phyloP scores from a whole-genome alignment of 2,329 filamentous ascomycete species.

The Nakataea oryzae region DNA sequence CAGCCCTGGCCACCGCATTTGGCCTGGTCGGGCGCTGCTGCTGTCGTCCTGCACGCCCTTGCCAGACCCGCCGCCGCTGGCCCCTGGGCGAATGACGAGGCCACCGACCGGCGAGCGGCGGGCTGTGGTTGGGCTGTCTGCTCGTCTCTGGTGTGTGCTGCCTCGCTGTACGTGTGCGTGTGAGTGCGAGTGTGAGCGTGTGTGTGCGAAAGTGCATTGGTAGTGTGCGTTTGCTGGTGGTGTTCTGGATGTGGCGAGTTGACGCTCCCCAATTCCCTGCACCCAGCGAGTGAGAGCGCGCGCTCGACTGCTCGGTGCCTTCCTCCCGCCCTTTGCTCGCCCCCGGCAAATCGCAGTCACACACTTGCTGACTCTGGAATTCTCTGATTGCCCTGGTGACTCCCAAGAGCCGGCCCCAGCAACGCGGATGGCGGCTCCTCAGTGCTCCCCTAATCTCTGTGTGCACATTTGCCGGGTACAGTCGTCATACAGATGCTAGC shows the following conservation, averaged over 20 bases:
- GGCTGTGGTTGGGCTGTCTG: neutral
- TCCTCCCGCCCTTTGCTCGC: neutral
- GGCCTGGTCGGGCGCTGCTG: no score
- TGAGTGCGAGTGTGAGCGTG: neutral
- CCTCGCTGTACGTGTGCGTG: neutral
- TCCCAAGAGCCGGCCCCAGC: neutral
- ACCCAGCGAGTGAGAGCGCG: no score
- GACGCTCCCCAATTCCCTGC: neutral
- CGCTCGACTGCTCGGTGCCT: neutral
- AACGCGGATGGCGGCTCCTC: neutral
- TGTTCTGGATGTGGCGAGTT: neutral
- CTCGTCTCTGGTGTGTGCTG: neutral
- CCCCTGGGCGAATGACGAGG: neutral
- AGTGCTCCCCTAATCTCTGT: neutral
- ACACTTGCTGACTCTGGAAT: neutral
- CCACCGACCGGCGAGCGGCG: neutral
- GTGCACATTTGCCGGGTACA: neutral
- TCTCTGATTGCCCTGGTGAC: conserved; percentile 1
- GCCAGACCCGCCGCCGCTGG: neutral
- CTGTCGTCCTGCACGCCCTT: neutral
- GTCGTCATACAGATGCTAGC: neutral
- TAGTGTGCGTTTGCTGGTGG: neutral
- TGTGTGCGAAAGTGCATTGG: neutral
- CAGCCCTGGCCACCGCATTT: neutral
- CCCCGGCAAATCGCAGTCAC: neutral